These are phyloP conservation scores for Fusarium keratoplasticum DNA, from an alignment of 2,329 filamentous ascomycete species.

Conservation along the genomic window DNA sequence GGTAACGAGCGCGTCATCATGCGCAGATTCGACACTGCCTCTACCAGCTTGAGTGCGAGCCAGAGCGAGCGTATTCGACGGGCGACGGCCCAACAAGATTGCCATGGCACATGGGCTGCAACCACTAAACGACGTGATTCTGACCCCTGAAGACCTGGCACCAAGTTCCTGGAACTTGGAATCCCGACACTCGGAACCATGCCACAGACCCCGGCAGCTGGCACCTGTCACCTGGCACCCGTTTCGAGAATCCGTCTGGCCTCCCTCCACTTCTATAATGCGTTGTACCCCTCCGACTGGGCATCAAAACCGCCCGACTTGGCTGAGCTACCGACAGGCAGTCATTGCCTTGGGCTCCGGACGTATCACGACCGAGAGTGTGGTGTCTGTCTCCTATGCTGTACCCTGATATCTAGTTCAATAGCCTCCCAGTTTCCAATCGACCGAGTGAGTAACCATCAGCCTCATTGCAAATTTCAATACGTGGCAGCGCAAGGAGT, in stretches of 20 bases:
- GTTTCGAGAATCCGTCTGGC: slow-evolving; percentile 6
- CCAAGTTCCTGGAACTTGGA: slow-evolving; percentile 25
- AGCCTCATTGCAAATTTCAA: not conserved
- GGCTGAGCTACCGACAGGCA: slow-evolving; percentile 1
- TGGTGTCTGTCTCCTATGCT: not conserved
- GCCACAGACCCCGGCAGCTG: slow-evolving; percentile 11
- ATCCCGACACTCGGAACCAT: slow-evolving; percentile 12
- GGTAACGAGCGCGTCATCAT: slow-evolving; percentile 21
- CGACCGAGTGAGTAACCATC: not conserved
- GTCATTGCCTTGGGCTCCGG: not conserved
- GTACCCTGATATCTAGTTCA: not conserved
- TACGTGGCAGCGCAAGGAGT: slow-evolving; percentile 13
- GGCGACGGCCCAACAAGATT: slow-evolving; percentile 1
- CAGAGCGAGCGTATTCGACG: slow-evolving; percentile 4
- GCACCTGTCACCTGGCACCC: slow-evolving; percentile 11
- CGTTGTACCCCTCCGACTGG: slow-evolving; percentile 6
- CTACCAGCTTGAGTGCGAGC: slow-evolving; percentile 2
- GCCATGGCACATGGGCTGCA: slow-evolving; percentile 33
- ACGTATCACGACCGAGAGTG: not conserved
- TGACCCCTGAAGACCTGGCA: slow-evolving; percentile 11
- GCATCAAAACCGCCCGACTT: not conserved
- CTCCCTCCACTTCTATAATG: slow-evolving; percentile 3
- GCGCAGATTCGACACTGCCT: slow-evolving; percentile 21
- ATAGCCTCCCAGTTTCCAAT: not conserved
- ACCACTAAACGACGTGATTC: not conserved